Evolutionary conservation across 2,329 filamentous ascomycete genomes (phyloP), one percentile per base, ranked within the genome.

Genomic region (Endoconidiophora laricicola): DNA sequence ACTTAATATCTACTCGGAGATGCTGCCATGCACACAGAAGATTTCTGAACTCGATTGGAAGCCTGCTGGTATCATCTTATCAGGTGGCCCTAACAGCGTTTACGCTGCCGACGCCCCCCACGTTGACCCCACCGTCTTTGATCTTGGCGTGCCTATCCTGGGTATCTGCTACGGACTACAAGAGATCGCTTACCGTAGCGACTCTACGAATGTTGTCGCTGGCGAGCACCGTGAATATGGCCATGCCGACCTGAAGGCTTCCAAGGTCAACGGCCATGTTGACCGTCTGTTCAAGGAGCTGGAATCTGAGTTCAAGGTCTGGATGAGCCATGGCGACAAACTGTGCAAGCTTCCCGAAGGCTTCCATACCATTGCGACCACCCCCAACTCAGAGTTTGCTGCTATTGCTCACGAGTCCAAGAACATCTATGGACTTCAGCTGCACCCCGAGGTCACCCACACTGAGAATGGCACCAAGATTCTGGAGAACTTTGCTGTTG

Each of bases 271-370:
- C 55, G 63, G 68, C 44, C 79, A 86, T 59, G 79, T 84, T 57
- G 82, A 94, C 62, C 72, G 74, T 44, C 77, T 96, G 20, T 95
- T 95, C 64, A 71, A 77, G 24, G 85, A 79, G 14, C 61, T 94
- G 9, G 81, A 79, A 53, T 79, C 84, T 10, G 51, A 51, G 38
- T 49, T 55, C 48, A 38, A 46, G 59, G 69, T 85, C 12, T 90
- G 77, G 73, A 95, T 95, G 88, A 83, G 77, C 57, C 90, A 96
- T 63, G 81, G 79, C 52, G 87, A 95, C 66, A 94, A 94, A 71
- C 74, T 96, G 9, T 73, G 73, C 38, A 68, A 73, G 50, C 70
- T 94, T 38, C 88, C 88, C 6, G 69, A 80, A 36, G 75, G 72
- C 39, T 94, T 94, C 62, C 66, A 75, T 53, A 78, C 73, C 14